phyloP scores from a whole-genome alignment of 352 stramenopile genomes.

The Pythium myriotylum region DNA sequence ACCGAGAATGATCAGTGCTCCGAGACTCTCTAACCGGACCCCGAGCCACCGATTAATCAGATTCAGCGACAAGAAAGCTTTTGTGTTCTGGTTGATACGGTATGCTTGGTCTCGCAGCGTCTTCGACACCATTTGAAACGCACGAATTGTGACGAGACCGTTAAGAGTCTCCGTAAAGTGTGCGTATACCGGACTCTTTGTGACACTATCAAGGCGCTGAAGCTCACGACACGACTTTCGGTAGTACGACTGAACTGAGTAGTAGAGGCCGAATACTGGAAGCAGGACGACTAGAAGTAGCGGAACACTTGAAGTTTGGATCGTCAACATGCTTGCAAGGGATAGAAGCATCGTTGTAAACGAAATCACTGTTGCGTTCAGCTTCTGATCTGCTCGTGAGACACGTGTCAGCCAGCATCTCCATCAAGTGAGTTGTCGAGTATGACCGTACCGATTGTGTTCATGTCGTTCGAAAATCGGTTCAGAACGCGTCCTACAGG shows the following conservation, averaged over 20 bases:
- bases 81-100: constrained; percentile 69
- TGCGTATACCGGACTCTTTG: constrained; percentile 89
- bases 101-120: constrained; percentile 38
- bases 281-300: constrained; percentile 55
- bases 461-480: constrained; percentile 75
- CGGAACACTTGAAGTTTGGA: constrained; percentile 50
- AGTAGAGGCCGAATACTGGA: constrained; percentile 69
- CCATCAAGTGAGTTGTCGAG: too few species aligned
- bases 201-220: constrained; percentile 63
- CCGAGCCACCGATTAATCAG: constrained; percentile 95
- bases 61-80: constrained; percentile 91
- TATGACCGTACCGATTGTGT: constrained; percentile 47
- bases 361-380: constrained; percentile 48
- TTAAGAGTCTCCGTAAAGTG: constrained; percentile 91
- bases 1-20: constrained; percentile 88
- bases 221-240: constrained; percentile 66
- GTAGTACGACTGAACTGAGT: constrained; percentile 70
- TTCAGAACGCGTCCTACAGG: constrained; percentile 80
- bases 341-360: constrained; percentile 53
- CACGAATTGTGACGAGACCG: constrained; percentile 70
- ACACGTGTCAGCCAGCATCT: too few species aligned
- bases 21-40: constrained; percentile 89
- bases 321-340: constrained; percentile 52
- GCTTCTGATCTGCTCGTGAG: constrained; percentile 46
- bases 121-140: constrained; percentile 56